Base-by-base conservation (phyloP, 2,329 filamentous ascomycete genomes). In the Penicillium hordei region DNA sequence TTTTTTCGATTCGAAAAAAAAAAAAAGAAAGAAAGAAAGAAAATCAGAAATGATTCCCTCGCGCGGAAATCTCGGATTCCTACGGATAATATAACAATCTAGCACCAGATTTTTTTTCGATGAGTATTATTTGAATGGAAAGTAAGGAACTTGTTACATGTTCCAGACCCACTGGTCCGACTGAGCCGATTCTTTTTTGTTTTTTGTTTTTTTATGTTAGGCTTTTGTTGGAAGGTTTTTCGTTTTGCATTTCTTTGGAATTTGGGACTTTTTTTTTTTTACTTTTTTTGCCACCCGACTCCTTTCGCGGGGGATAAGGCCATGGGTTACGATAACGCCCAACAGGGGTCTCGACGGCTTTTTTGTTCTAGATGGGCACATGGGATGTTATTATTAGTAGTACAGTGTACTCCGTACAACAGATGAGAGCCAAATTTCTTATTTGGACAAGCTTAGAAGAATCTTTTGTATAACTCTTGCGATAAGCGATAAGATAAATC, bases 271-370 rank as follows among this genome's bases (percentile, higher is more conserved):
- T 29, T 25, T 15, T 38, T 40, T 33, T 54, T 48, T 38, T 53
- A 38, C 4, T 23, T 49, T 55, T 50, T 51, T 56, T 44, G 46
- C 46, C 53, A 51, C 46, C 39, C n/a, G 23, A n/a, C 6, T 50
- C 25, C 38, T 56, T 56, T 56, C 54, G 54, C 54, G 54, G 54
- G 54, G 54, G 54, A 56, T 56, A 56, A 56, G 54, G 33, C 7
- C 3, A 25, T 25, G 15, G 9, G 6, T 2, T 33, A 6, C 21
- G 48, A 56, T 56, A 56, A 45, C 31, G 12, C 27, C n/a, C 1
- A 38, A 19, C 5, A 21, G 39, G 31, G 8, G 19, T 40, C 15
- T 43, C 15, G 5, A 34, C 7, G 2, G 13, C 13, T 17, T 5
- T n/a, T 23, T 52, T 44, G 42, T 43, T 31, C 31, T 52, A 45